Evolutionary conservation across 257 asterid species (phyloP).

Genomic region (Ballota nigra): DNA sequence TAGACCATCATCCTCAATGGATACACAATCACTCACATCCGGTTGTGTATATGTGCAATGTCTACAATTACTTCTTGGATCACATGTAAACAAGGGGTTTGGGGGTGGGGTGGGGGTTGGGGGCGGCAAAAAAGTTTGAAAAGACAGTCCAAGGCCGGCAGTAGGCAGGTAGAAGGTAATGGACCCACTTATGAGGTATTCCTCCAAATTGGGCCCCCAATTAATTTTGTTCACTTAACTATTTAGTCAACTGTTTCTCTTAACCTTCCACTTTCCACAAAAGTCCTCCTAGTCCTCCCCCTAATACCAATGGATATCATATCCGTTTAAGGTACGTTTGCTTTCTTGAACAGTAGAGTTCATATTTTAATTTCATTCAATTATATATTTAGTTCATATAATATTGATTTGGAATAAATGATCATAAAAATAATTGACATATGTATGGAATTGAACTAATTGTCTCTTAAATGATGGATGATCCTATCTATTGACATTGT

Average conservation of each 20-base stretch:
- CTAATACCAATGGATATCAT: no score
- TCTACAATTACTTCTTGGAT: neutral
- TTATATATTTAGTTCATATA: no score
- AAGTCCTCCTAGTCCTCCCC: neutral
- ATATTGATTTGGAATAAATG: no score
- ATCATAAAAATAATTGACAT: no score
- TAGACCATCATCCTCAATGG: no score
- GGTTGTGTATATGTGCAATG: neutral
- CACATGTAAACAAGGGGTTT: neutral
- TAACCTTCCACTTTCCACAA: constrained; percentile 21
- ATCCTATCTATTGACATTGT: no score
- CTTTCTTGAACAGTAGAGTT: no score
- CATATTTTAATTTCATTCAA: no score
- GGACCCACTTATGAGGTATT: constrained; percentile 40
- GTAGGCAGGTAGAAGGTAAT: constrained; percentile 31
- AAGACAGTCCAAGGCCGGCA: constrained; percentile 41
- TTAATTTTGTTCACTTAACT: constrained; percentile 11
- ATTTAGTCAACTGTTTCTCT: constrained; percentile 24
- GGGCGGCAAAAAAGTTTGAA: constrained; percentile 27
- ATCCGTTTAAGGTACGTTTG: no score
- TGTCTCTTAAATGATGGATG: no score
- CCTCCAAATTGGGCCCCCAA: constrained; percentile 38
- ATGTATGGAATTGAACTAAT: no score
- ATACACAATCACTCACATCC: no score
- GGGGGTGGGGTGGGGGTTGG: neutral